Evolutionary conservation across 2,329 filamentous ascomycete genomes (phyloP), one percentile per base, ranked within the genome.

Genomic region (Colletotrichum graminicola): DNA sequence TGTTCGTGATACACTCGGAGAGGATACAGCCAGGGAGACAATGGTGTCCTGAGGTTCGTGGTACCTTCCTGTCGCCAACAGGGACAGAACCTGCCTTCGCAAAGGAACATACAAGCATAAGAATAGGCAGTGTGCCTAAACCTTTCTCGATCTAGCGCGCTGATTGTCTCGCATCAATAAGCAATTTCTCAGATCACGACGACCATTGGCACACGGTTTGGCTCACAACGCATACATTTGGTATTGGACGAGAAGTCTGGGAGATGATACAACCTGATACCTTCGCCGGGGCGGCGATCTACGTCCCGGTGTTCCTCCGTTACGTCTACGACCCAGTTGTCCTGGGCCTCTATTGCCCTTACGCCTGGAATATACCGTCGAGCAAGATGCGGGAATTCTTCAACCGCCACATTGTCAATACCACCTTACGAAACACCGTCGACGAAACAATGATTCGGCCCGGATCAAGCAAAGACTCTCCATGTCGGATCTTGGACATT

Each of bases 401-500:
- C 47, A 70, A 70, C 47, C 81, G 80, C 64, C 75, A 80, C 2
- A 79, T 77, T 10, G 62, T 54, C 2, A 62, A 62, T 2, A 71
- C 79, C 10, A 76, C 79, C 78, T 2, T 76, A 80, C 51, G 82
- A 16, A 39, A 69, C 52, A 18, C 32, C 10, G 18, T 11, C 1
- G 1, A 14, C 45, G 10, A 23, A 23, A 18, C 23, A 56, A 11
- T 3, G 16, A 14, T 2, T 8, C 18, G 18, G 8, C 29, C 51
- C 0, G 39, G 16, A 3, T 11, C 23, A 18, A n/a, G 18, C 32
- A n/a, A 18, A 3, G 12, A 18, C 7, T 57, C 67, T 4, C 18
- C 61, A 4, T 63, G 34, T 3, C 73, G 75, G n/a, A 81, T 83
- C 64, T 77, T 83, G 10, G 81, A 83, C 71, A 76, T 81, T 21